Conservation (phyloP, 257 asterid species). For the Osmanthus fragrans region DNA sequence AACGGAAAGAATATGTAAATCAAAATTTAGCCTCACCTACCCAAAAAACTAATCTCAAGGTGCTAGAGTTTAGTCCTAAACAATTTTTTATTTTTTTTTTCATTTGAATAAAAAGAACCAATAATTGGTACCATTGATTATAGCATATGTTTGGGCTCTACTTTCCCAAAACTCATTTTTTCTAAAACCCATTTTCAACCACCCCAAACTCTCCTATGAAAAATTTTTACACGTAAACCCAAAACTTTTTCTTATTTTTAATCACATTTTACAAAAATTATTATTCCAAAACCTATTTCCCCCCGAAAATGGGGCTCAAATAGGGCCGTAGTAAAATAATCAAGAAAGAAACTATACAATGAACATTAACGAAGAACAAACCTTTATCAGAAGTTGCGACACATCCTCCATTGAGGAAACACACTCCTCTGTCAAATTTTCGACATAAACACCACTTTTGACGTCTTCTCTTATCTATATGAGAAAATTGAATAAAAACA, state of each 20-base stretch:
- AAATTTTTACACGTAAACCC: too few relatives aligned
- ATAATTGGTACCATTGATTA: background rate
- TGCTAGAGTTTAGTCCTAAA: background rate
- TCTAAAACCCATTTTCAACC: too few relatives aligned
- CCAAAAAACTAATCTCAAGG: background rate
- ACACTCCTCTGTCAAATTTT: slow-evolving; percentile 88
- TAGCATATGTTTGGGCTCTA: too few relatives aligned
- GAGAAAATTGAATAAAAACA: slow-evolving; percentile 18
- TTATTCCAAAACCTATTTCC: too few relatives aligned
- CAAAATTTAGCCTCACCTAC: background rate
- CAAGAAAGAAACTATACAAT: slow-evolving; percentile 5
- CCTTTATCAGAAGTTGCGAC: slow-evolving; percentile 84
- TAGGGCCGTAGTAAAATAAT: too few relatives aligned
- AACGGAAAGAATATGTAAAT: background rate
- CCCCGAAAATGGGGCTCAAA: too few relatives aligned
- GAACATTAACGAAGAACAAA: slow-evolving; percentile 20
- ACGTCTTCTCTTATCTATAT: slow-evolving; percentile 91
- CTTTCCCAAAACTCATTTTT: too few relatives aligned
- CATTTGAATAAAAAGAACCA: background rate
- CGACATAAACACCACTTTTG: slow-evolving; percentile 93
- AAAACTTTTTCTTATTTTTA: too few relatives aligned
- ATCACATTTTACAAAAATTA: too few relatives aligned
- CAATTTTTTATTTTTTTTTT: background rate
- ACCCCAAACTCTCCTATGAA: too few relatives aligned
- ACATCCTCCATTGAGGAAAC: slow-evolving; percentile 90